Base-by-base conservation (phyloP, 2,329 filamentous ascomycete genomes). In the Alternaria incomplexa region DNA sequence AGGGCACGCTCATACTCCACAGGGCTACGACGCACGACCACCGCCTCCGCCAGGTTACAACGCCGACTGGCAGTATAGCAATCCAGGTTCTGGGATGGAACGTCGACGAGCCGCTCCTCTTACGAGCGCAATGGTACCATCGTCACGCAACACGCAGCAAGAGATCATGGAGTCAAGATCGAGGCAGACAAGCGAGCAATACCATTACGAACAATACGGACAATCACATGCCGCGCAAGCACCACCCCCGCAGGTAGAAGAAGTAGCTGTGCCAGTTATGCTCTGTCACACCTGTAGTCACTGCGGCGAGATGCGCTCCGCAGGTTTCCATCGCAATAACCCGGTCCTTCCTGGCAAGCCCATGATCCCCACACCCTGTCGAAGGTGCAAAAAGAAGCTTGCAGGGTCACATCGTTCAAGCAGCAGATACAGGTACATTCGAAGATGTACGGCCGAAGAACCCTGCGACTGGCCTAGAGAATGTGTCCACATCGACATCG, bases 231-330 rank as follows among this genome's bases (percentile, higher is more conserved):
- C 51, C 17, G 52, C 56, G 3, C 61, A 63, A 48, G 58, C 61
- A 13, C 62, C 69, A n/a, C 50, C 66, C 13, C 56, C 59, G 20
- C 64, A 64, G 50, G 46, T 63, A 15, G 61, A 65, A 44, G 67
- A 64, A 53, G 59, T 69, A 11, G 53, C 64, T 20, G 67, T 74
- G 11, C 71, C 73, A 23, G 69, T 75, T 11, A 58, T 73, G 51
- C 62, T 73, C 30, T 79, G 74, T 55, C 79, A 80, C 65, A 75
- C 73, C 8, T 81, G 79, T 61, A 76, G 71, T 26, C 62, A 74
- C 17, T 81, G 79, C 47, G 73, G 74, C 11, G 62, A 67, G 15
- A 71, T 77, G 66, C 75, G 79, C 13, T 81, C 78, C 22, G 64
- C 67, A 43, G 69, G 73, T 51, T 81, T 72, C 44, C 79, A 81